phyloP scores from a whole-genome alignment of 495 filamentous ascomycete species.

The Viridothelium virens region DNA sequence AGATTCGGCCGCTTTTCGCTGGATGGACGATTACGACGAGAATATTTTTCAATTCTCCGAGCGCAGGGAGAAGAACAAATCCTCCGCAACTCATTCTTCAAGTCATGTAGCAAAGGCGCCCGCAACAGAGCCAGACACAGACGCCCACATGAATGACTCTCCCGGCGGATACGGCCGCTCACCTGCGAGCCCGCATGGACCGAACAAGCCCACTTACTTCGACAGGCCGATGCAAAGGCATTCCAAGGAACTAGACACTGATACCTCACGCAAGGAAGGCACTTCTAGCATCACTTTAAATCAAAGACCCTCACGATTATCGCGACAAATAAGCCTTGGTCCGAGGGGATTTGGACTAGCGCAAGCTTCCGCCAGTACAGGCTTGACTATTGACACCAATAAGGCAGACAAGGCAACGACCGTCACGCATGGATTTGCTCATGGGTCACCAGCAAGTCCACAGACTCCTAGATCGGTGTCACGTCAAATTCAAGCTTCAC shows the following conservation, averaged over 20 bases:
- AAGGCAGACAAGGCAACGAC: background rate
- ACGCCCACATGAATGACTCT: background rate
- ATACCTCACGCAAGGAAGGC: background rate
- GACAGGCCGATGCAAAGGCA: background rate
- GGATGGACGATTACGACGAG: conserved; percentile 13
- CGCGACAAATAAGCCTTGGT: conserved; percentile 24
- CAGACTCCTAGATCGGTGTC: background rate
- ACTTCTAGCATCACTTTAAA: background rate
- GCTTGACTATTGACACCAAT: conserved; percentile 9
- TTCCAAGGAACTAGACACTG: background rate
- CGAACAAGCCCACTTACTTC: background rate
- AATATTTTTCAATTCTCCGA: background rate
- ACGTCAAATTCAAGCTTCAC: background rate
- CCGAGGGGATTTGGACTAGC: conserved; percentile 18
- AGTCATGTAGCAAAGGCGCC: background rate
- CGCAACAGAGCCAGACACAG: background rate
- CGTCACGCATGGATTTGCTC: background rate
- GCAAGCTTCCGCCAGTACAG: conserved; percentile 21
- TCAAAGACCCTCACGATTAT: background rate
- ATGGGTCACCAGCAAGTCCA: background rate
- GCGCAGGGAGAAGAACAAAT: background rate
- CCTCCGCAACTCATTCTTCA: background rate
- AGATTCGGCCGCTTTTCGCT: background rate
- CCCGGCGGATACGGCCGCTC: background rate
- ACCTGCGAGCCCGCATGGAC: background rate